Evolutionary conservation across 176 grass and related monocot genomes (phyloP).

Genomic region (Chloris gayana): DNA sequence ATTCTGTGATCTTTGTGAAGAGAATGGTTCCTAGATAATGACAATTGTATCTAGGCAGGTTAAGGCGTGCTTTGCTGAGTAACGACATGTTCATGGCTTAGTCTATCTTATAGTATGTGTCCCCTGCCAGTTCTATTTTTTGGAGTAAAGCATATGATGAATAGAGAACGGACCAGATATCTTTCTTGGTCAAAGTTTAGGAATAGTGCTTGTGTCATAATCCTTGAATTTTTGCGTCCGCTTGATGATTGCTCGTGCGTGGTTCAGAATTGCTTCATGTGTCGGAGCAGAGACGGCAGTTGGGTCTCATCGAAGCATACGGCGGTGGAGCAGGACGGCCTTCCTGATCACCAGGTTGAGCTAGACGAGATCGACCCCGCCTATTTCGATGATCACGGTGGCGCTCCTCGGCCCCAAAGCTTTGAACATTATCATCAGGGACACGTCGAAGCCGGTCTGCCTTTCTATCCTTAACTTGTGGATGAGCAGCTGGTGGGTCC

Average conservation of each 20-base stretch:
- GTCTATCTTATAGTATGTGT: background rate
- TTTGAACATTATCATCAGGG: background rate
- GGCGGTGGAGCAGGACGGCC: background rate
- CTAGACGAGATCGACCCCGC: background rate
- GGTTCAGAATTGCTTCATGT: background rate
- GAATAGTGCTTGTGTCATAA: background rate
- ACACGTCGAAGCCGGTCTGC: background rate
- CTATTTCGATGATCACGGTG: background rate
- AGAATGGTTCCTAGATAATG: conserved; percentile 14
- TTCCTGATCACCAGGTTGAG: background rate
- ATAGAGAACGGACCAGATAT: conserved; percentile 18
- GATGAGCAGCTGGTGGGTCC: background rate
- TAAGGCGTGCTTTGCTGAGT: background rate
- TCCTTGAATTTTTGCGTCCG: background rate
- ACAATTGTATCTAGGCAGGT: conserved; percentile 1
- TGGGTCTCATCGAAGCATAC: background rate
- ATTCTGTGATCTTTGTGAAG: background rate
- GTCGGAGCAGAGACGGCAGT: background rate
- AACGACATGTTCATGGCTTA: conserved; percentile 24
- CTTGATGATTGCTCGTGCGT: background rate
- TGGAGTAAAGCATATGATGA: background rate
- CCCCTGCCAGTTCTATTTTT: background rate
- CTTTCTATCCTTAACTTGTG: background rate
- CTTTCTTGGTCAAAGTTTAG: conserved; percentile 15
- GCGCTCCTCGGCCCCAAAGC: background rate